Base-by-base conservation (phyloP, 2,329 filamentous ascomycete genomes). In the Neofusicoccum sp. region DNA sequence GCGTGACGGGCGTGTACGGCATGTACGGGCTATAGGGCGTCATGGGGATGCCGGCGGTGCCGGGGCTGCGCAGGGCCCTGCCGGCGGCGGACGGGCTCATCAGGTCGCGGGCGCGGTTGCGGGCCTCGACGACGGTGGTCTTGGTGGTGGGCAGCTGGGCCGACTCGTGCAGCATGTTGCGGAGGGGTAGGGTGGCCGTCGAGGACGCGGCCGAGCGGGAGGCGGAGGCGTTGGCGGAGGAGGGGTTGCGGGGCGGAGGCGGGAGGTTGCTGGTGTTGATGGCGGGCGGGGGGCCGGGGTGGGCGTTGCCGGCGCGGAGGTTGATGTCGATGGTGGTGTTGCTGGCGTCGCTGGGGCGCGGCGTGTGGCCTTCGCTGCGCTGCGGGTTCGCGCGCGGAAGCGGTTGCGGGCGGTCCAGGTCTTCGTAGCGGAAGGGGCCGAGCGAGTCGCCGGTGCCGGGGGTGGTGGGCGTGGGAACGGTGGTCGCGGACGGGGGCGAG, bases 11-110 rank as follows among this genome's bases (percentile, higher is more conserved):
- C 6, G 87, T 89, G 70, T 87, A 90, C 0, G 90, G 90, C 78
- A 93, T 90, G 67, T 93, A 93, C 0, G 90, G 89, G 60, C 84
- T 86, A 73, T 93, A 93, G 1, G 89, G 89, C 24, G 89, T 89
- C 2, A 86, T 88, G 47, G 82, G 83, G 26, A 85, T 78, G 1
- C 82, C 84, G 1, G 59, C 51, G 0, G 80, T 81, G 20, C 75
- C 74, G 0, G 86, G 86, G 3, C 84, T 84, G 33, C 65, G 68
- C 1, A 76, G 64, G 53, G 67, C 11, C 73, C 72, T 14, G 65
- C 49, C 12, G 72, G 67, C 1, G 31, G 28, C 5, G 30, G 11
- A 14, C n/a, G 34, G 34, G n/a, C 43, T 28, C 26, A 56, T 31
- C 24, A 47, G 20, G 54, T 47, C 58, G 58, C 44, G 58, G 26